A percentile compares a stretch with the other conserved stretches of the same genome.
These are phyloP conservation scores for Phytophthora fragariaefolia DNA, from an alignment of 352 stramenopile species.

Conservation along the genomic window DNA sequence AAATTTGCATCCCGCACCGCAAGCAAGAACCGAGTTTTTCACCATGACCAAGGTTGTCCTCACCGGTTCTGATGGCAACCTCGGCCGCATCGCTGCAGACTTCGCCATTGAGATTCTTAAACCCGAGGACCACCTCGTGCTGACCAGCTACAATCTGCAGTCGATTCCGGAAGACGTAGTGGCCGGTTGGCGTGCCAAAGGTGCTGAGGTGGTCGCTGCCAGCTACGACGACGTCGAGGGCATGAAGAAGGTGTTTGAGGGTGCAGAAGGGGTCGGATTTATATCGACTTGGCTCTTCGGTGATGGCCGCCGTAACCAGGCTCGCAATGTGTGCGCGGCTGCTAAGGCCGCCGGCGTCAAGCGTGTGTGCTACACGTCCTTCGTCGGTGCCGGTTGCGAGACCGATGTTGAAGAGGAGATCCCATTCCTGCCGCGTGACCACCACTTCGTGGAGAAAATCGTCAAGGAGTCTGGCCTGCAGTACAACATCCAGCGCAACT, in stretches of 20 bases:
- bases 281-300: slow-evolving; percentile 26
- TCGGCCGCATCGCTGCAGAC: slow-evolving; percentile 35
- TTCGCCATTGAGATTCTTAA: slow-evolving; percentile 33
- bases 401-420: slow-evolving; percentile 18
- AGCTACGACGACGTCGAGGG: slow-evolving; percentile 19
- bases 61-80: slow-evolving; percentile 35
- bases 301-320: slow-evolving; percentile 16
- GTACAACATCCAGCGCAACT: slow-evolving; percentile 45
- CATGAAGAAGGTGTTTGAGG: slow-evolving; percentile 15
- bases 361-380: slow-evolving; percentile 24
- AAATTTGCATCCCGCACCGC: slow-evolving; percentile 13
- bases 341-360: slow-evolving; percentile 19
- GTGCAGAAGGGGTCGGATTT: slow-evolving; percentile 12
- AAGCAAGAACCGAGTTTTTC: not conserved
- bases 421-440: slow-evolving; percentile 23
- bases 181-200: slow-evolving; percentile 16
- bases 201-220: slow-evolving; percentile 10
- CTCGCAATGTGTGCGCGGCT: not conserved
- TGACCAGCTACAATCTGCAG: slow-evolving; percentile 40
- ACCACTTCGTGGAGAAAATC: slow-evolving; percentile 23
- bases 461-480: slow-evolving; percentile 14
- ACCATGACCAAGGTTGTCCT: slow-evolving; percentile 42
- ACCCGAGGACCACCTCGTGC: slow-evolving; percentile 24
- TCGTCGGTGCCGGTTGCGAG: slow-evolving; percentile 7
- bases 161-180: slow-evolving; percentile 23